Evolutionary conservation across 208 protist genomes (phyloP).

Genomic region (Trypanosoma cruzi): DNA sequence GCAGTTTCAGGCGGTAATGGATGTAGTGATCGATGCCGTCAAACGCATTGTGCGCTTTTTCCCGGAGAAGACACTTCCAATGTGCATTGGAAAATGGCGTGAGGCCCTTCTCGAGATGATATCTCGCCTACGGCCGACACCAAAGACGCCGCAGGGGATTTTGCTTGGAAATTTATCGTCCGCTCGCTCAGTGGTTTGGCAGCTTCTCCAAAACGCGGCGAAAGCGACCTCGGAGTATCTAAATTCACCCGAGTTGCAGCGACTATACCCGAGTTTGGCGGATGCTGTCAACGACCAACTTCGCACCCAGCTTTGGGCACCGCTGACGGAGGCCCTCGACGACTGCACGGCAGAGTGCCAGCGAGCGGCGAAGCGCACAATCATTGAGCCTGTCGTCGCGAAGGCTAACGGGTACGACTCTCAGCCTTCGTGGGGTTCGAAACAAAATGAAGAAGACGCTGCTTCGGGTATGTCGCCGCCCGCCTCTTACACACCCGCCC

Average conservation of each 20-base stretch:
- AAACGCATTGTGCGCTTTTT: slow-evolving; percentile 48
- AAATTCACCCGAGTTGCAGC: slow-evolving; percentile 29
- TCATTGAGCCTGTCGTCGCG: slow-evolving; percentile 47
- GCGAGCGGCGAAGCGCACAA: slow-evolving; percentile 28
- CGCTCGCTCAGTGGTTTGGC: slow-evolving; percentile 24
- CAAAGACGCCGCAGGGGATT: slow-evolving; percentile 5
- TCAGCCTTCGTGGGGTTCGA: slow-evolving; percentile 41
- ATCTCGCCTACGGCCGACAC: slow-evolving; percentile 15
- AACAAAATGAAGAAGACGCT: background rate
- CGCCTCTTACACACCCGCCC: slow-evolving; percentile 31
- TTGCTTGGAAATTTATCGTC: slow-evolving; percentile 32
- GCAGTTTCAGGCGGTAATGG: slow-evolving; percentile 24
- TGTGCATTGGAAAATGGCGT: slow-evolving; percentile 46
- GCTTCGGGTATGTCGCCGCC: background rate
- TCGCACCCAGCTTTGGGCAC: slow-evolving; percentile 42
- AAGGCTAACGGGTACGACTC: slow-evolving; percentile 39
- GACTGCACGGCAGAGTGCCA: slow-evolving; percentile 32
- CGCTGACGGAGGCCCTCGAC: slow-evolving; percentile 41
- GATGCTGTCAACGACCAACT: slow-evolving; percentile 27
- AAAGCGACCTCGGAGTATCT: slow-evolving; percentile 46
- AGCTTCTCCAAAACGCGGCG: slow-evolving; percentile 32
- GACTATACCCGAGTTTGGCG: slow-evolving; percentile 38
- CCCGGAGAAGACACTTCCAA: slow-evolving; percentile 47
- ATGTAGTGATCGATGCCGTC: slow-evolving; percentile 17
- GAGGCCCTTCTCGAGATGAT: slow-evolving; percentile 33